Evolutionary conservation across 2,329 filamentous ascomycete genomes (phyloP), one percentile per base, ranked within the genome.

Genomic region (Venturia aucupariae): DNA sequence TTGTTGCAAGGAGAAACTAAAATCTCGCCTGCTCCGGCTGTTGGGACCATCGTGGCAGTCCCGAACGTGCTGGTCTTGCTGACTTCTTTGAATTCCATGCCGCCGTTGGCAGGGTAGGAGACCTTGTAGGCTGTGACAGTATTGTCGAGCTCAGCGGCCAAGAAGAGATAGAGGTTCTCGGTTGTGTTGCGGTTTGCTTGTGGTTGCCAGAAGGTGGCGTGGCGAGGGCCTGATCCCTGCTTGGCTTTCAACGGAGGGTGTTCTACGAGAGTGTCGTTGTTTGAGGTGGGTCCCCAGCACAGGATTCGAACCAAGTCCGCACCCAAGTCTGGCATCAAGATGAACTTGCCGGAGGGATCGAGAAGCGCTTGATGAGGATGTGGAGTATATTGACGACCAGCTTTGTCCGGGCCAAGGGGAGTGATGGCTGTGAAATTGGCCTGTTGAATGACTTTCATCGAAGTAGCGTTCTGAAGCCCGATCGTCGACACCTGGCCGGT

Each of bases 11-110:
- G 77, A 65, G 72, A 71, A 7, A 85, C 73, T 57, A 77, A 76
- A n/a, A 86, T 76, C 71, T 85, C 84, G 35, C 81, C 82, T 0
- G 81, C 80, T 66, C 83, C 84, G 67, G 80, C 78, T 19, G 78
- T 80, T 0, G 70, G 68, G 3, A 79, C 78, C 2, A 78, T 72
- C 1, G 76, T 72, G 38, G 78, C 78, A 39, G 68, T 72, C 6
- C 79, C 76, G 67, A 80, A 81, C 0, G 81, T 82, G 1, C 78
- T 78, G 10, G 79, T 70, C 1, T 76, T 78, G 69, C 82, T 78
- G 24, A 77, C 74, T 66, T 77, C 73, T 1, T 71, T 72, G 51
- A 86, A 79, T 0, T 70, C 66, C 22, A 86, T 71, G 65, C 82
- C 84, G 19, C 74, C 74, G 6, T 68, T 71, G 3, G 69, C 64